Base-by-base conservation (phyloP, 2,329 filamentous ascomycete genomes). In the Aspergillus puulaauensis region DNA sequence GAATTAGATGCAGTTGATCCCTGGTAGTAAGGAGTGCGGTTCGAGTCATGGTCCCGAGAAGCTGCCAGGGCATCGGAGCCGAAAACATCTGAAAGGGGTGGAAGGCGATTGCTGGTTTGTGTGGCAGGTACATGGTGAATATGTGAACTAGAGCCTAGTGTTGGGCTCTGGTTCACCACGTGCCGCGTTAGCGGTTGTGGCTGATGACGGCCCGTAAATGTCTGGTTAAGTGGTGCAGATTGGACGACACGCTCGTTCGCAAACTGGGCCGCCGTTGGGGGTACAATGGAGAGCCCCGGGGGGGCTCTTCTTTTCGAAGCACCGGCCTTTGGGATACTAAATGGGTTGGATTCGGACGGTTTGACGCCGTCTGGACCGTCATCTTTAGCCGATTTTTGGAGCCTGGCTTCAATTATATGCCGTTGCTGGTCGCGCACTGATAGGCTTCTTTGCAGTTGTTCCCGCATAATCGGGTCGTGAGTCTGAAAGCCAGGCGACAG, bases 401-500 rank as follows among this genome's bases (percentile, higher is more conserved):
- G 79, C 70, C 95, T 86, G 37, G 91, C 88, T 76, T 98, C 95
- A 66, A 99, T 99, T 65, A 99, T 93, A 64, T 91, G 90, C 65
- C 93, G 85, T 75, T 99, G 95, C 73, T 96, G 91, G 66, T 99
- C 93, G 62, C 93, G 84, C 31, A 99, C 93, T 46, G 90, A 92
- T 75, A 97, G 86, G 75, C 95, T 98, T 66, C 93, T 87, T 76
- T 98, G 92, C 53, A 99, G 80, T 75, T 98, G 93, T 75, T 96
- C 91, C 71, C 95, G 89, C 91, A 97, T 96, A 19, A 90, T 85
- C n/a, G 95, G 93, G 75, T 99, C 92, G 68, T 98, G 90, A 15
- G 95, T 98, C 64, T 96, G 88, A 70, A 99, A 98, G 54, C 95
- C 95, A 0, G 95, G 95, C 2, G 95, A 98, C 55, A 99, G 81